These are phyloP conservation scores for Pistacia integerrima DNA, from an alignment of 345 rosid species.

Conservation along the genomic window DNA sequence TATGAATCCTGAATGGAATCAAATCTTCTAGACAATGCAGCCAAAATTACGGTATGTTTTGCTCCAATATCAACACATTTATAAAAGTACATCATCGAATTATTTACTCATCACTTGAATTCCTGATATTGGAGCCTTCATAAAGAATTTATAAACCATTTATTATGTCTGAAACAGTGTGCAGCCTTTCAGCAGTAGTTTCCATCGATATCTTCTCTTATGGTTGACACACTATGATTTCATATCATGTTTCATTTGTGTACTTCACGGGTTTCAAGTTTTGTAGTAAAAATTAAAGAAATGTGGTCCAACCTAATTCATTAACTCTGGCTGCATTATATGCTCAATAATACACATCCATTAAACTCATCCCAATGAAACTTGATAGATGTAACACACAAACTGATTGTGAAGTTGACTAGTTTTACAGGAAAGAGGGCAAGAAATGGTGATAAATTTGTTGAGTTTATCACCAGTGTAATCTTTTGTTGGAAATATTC, in stretches of 20 bases:
- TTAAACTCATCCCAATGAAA: neutral
- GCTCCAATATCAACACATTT: too few relatives aligned
- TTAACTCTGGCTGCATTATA: slow-evolving; percentile 5
- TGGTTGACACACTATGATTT: neutral
- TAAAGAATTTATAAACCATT: neutral
- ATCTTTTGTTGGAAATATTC: neutral
- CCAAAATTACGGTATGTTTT: too few relatives aligned
- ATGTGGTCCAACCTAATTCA: slow-evolving; percentile 5
- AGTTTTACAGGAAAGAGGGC: neutral
- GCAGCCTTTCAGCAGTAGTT: neutral
- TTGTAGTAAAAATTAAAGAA: neutral
- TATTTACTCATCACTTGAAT: too few relatives aligned
- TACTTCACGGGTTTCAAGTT: slow-evolving; percentile 24
- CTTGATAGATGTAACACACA: neutral
- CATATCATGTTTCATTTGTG: neutral
- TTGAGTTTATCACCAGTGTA: neutral
- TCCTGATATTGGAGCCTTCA: neutral
- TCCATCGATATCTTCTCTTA: neutral
- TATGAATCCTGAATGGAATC: too few relatives aligned
- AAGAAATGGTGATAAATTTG: neutral
- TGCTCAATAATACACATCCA: neutral
- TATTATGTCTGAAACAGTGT: neutral
- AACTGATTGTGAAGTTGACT: neutral
- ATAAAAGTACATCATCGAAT: too few relatives aligned
- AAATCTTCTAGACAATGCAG: too few relatives aligned